Conservation (phyloP, 768 basidiomycete genomes). For the Pleurotus giganteus region DNA sequence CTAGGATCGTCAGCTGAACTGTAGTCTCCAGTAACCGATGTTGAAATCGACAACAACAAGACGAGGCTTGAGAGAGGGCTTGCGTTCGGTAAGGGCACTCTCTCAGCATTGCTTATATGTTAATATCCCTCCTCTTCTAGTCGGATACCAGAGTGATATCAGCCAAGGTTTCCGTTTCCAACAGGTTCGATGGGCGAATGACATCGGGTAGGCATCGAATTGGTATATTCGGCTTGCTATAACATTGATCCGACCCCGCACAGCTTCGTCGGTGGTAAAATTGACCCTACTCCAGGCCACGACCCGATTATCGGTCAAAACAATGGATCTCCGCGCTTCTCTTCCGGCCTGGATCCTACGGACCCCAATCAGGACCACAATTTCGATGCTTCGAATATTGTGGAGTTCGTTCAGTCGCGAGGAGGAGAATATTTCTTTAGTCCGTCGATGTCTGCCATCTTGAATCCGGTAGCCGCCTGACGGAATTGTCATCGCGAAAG, state of each 20-base stretch:
- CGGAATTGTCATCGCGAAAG: too few relatives aligned
- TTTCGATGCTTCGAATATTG: neutral
- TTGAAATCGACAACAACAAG: neutral
- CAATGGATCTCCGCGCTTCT: neutral
- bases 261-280: constrained; percentile 1
- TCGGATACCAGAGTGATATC: constrained; percentile 4
- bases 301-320: constrained; percentile 5
- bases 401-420: neutral
- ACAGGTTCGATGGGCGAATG: constrained; percentile 4
- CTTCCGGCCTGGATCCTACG: neutral
- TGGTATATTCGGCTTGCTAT: neutral
- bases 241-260: neutral
- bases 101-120: too few relatives aligned
- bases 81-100: neutral
- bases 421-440: constrained; percentile 9
- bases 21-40: neutral
- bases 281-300: neutral
- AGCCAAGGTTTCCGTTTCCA: constrained; percentile 5
- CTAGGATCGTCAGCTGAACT: neutral
- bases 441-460: constrained; percentile 5
- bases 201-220: neutral
- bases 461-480: constrained; percentile 2
- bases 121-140: neutral
- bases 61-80: constrained; percentile 1
- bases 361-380: neutral